Base-by-base conservation (phyloP, 2,329 filamentous ascomycete species). In the Fusarium sp. region DNA sequence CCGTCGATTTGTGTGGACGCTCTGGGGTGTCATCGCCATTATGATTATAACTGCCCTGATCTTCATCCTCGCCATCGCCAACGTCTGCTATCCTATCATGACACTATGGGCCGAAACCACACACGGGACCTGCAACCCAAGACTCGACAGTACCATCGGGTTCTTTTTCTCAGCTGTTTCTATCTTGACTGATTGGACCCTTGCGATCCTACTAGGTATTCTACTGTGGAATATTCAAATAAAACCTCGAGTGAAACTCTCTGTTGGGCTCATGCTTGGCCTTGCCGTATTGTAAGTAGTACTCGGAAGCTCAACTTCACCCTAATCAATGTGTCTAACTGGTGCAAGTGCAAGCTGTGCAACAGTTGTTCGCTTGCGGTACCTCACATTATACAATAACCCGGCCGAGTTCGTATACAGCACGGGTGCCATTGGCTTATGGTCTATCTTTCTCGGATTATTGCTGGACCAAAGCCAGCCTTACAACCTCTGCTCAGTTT, bases 191-290 rank as follows among this genome's bases (percentile, higher is more conserved):
- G 71, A 73, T n/a, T 66, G 68, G 44, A 56, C 52, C 1, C 29
- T 71, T 8, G 70, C 71, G 1, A 57, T 68, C 6, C 51, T 73
- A 6, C 70, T 71, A 0, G 49, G 59, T 0, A 61, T 73, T 2
- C 32, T 73, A 23, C 48, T 73, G 0, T 70, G 69, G 49, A 67
- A 69, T 3, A 38, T 72, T 3, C 67, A 72, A 42, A 68, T 73
- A 68, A 67, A 64, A 27, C 47, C 48, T 1, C 56, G 50, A 8
- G 53, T 70, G 11, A 71, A 71, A 38, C 15, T 69, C 3, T 61
- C 65, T 1, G 66, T 69, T 0, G 53, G 33, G 9, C 23, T 69
- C 0, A 57, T 70, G 36, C 55, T 70, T 31, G 53, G 67, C 2
- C 46, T 70, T 7, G 68, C 57, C 5, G 63, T 53, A 15, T 60